phyloP scores from a whole-genome alignment of 2,329 filamentous ascomycete species.

The Pyricularia grisea region DNA sequence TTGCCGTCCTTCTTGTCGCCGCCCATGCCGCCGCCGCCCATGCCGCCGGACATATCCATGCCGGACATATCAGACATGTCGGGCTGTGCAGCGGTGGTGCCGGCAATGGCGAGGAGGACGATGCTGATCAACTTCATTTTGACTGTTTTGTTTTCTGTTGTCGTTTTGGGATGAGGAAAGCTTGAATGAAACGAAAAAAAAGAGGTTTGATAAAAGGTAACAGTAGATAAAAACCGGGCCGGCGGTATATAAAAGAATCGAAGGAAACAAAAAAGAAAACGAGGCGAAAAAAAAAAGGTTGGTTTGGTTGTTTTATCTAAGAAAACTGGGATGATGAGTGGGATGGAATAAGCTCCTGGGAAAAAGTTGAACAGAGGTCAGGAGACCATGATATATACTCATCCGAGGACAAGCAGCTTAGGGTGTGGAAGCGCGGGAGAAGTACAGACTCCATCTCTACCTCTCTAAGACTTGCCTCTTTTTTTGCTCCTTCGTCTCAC shows the following conservation, averaged over 20 bases:
- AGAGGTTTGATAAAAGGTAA: neutral
- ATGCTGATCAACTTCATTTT: constrained; percentile 15
- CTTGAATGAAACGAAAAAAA: neutral
- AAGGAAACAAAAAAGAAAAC: neutral
- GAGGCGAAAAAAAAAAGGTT: neutral
- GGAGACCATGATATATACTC: neutral
- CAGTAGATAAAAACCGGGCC: neutral
- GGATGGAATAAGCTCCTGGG: neutral
- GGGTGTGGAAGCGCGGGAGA: neutral
- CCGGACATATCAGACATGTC: neutral
- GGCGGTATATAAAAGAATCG: neutral
- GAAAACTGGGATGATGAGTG: neutral
- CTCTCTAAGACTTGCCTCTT: neutral
- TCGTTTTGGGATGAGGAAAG: too few relatives aligned
- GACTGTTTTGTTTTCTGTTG: neutral
- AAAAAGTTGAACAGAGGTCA: neutral
- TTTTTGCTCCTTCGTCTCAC: neutral
- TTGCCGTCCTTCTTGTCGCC: constrained; percentile 15
- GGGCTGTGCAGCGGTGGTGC: neutral
- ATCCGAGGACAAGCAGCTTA: neutral
- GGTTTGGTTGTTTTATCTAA: neutral
- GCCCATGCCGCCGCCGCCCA: constrained; percentile 15
- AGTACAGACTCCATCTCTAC: neutral
- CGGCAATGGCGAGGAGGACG: constrained; percentile 10
- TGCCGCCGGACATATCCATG: neutral